Evolutionary conservation across 345 rosid genomes (phyloP), one percentile per base, ranked within the genome.

Genomic region (Barbarea vulgaris): DNA sequence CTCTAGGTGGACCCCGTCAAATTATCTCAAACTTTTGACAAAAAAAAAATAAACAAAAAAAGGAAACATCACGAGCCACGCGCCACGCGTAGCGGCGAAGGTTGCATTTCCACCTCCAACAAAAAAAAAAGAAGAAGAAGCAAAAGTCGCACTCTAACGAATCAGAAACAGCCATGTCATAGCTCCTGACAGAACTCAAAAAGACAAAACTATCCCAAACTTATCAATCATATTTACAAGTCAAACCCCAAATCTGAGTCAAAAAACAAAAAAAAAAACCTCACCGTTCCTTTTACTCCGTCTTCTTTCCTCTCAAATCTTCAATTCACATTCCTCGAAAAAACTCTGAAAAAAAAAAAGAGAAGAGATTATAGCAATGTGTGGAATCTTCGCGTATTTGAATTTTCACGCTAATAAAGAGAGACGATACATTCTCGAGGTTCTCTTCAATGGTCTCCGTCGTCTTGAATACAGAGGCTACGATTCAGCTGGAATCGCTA

Each of bases 381-480:
- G 97, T 70, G 99, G 99, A 55, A 94, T 94, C 31, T 94, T 94
- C 65, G 99, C 97, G 27, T 94, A 92, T 79, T 60, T 94, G 84
- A 94, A 94, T 84, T 89, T 67, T 86, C 84, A 85, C 58, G 90
- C 89, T 3, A 76, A 66, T 67, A 77, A 88, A 77, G 95, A 94
- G 66, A 79, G 97, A 76, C 81, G 96, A 5, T 85, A 84, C 83
- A 87, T 95, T 80, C 93, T 95, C 36, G 89, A 92, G 54, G 86
- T 90, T 31, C 96, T 95, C 69, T 92, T 95, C 86, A 92, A 92
- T 78, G 99, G 97, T 33, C 91, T 95, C 48, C 84, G 97, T 69
- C 97, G 99, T 51, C 92, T 95, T 60, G 99, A 95, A 83, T 92
- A 92, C 88, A 81, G 97, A 7, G 97, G 99, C 48, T 95, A 95